These are phyloP conservation scores for Sicyos edulis DNA, from an alignment of 306 rosid species.

Conservation along the genomic window DNA sequence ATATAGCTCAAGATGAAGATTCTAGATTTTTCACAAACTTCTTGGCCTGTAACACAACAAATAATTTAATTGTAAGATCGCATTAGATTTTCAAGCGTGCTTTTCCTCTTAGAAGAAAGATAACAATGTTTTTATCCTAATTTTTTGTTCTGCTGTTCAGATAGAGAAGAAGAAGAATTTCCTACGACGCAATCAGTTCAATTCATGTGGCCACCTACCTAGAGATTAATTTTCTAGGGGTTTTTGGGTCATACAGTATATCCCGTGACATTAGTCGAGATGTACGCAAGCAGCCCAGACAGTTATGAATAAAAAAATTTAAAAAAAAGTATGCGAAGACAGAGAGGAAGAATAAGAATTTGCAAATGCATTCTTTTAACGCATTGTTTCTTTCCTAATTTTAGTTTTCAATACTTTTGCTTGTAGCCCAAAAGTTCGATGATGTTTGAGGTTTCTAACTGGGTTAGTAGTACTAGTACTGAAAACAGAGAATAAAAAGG, in stretches of 20 bases:
- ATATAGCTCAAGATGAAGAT: slow-evolving; percentile 46
- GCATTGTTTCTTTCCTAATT: neutral
- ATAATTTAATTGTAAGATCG: neutral
- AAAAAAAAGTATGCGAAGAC: no score
- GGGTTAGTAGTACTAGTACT: neutral
- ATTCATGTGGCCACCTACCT: no score
- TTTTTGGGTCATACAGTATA: no score
- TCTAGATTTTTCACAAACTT: slow-evolving; percentile 52
- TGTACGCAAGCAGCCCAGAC: no score
- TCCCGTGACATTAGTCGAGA: no score
- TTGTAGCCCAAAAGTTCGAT: neutral
- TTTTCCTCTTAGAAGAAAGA: neutral
- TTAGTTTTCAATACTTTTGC: neutral
- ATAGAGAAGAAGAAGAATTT: neutral
- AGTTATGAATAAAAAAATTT: no score
- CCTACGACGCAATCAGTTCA: no score
- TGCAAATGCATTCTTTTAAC: neutral
- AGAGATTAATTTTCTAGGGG: no score
- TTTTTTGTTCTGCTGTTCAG: neutral
- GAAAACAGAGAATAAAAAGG: neutral
- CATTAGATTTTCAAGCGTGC: neutral
- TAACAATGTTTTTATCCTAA: neutral
- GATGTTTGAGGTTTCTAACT: neutral
- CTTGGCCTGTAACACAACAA: slow-evolving; percentile 19
- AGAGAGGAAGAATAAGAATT: neutral